These are phyloP conservation scores for Backusella circina DNA, from an alignment of 192 early-diverging fungal genomes.

Conservation along the genomic window DNA sequence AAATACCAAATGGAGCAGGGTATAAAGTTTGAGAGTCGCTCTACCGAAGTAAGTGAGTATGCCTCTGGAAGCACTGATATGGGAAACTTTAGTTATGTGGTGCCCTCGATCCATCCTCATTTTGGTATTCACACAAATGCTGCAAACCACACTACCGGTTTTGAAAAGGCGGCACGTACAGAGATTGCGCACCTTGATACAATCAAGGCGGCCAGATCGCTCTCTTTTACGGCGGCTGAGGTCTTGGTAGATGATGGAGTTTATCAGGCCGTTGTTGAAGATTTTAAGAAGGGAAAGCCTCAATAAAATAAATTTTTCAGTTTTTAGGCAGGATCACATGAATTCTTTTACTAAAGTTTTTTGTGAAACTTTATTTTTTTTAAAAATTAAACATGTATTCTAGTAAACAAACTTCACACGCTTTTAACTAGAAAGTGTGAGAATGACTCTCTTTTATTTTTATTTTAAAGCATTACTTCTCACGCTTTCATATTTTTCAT, in stretches of 20 bases:
- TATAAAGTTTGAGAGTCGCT: constrained; percentile 22
- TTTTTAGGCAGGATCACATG: neutral
- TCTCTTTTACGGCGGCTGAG: constrained; percentile 47
- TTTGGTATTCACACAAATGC: constrained; percentile 42
- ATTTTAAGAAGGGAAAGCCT: constrained; percentile 29
- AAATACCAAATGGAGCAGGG: constrained; percentile 43
- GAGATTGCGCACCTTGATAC: constrained; percentile 53
- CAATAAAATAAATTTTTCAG: neutral
- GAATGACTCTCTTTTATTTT: neutral
- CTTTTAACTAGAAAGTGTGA: neutral
- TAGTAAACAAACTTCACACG: neutral
- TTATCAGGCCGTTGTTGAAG: constrained; percentile 41
- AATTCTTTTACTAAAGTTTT: neutral
- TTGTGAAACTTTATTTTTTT: neutral
- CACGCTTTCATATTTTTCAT: neutral
- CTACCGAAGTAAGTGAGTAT: constrained; percentile 22
- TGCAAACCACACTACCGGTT: constrained; percentile 62
- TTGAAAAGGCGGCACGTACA: constrained; percentile 52
- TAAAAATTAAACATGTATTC: neutral
- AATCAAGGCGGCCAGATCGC: constrained; percentile 48
- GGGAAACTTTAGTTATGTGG: constrained; percentile 66
- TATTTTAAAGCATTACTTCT: neutral
- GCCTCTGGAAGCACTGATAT: constrained; percentile 63
- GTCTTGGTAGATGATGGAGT: constrained; percentile 37
- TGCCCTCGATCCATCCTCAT: constrained; percentile 58